Percentiles rank a stretch among this genome's conserved stretches.
Evolutionary conservation across 148 eudicot genomes (phyloP).

Genomic region (Arbutus unedo): DNA sequence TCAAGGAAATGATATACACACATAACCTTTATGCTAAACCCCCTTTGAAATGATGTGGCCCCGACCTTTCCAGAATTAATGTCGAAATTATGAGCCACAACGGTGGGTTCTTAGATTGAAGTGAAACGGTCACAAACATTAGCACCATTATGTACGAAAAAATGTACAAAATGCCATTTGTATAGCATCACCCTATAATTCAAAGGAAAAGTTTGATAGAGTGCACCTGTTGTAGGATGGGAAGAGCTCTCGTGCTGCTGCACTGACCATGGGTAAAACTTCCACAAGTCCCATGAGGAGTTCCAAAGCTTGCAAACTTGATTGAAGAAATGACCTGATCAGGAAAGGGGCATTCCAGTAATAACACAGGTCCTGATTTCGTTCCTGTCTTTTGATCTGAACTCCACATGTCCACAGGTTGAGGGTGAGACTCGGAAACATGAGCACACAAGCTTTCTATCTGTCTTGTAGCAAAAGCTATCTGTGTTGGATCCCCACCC

Average conservation of each 20-base stretch:
- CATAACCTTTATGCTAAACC: neutral
- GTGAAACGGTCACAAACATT: neutral
- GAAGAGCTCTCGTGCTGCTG: conserved; percentile 52
- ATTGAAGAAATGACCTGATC: conserved; percentile 75
- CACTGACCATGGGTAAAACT: conserved; percentile 72
- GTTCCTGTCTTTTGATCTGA: conserved; percentile 36
- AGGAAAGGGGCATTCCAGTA: conserved; percentile 62
- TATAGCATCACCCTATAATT: neutral
- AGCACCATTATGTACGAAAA: neutral
- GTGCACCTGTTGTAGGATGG: conserved; percentile 58
- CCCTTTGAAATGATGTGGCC: neutral
- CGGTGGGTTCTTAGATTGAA: neutral
- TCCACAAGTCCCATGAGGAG: conserved; percentile 80
- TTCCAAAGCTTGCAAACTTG: conserved; percentile 90
- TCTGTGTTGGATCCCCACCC: conserved; percentile 80
- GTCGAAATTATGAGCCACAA: neutral
- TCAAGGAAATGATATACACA: neutral
- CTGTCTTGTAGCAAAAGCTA: conserved; percentile 59
- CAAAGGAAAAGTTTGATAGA: neutral
- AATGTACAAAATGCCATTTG: neutral
- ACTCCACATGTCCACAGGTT: conserved; percentile 70
- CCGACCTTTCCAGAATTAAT: neutral
- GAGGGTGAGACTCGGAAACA: conserved; percentile 74
- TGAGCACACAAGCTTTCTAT: conserved; percentile 59
- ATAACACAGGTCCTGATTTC: conserved; percentile 64